A percentile compares a stretch with the other conserved stretches of the same genome.
These are phyloP conservation scores for Polychytrium aggregatum DNA, from an alignment of 192 early-diverging fungal species.

Conservation along the genomic window DNA sequence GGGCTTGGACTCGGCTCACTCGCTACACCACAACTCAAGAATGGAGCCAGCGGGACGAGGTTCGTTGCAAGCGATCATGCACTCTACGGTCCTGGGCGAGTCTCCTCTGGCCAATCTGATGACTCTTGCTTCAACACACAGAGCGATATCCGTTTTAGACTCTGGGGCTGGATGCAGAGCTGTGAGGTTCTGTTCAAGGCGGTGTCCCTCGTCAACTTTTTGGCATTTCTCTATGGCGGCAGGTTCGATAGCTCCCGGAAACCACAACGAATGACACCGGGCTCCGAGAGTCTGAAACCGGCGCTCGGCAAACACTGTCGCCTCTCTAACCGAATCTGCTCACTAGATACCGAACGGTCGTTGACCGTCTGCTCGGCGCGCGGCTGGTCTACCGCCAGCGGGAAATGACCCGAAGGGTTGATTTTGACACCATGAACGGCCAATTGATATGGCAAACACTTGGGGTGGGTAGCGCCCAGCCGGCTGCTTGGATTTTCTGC, in stretches of 20 bases:
- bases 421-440: conserved; percentile 87
- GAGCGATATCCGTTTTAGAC: conserved; percentile 9
- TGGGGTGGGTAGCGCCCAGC: conserved; percentile 38
- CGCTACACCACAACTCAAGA: conserved; percentile 47
- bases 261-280: too few relatives aligned
- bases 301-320: too few relatives aligned
- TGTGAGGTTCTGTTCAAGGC: conserved; percentile 48
- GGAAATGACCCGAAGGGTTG: conserved; percentile 63
- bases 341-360: conserved; percentile 56
- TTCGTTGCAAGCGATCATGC: too few relatives aligned
- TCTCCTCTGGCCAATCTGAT: too few relatives aligned
- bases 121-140: too few relatives aligned
- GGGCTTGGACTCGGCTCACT: conserved; percentile 52
- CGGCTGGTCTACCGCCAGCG: conserved; percentile 70
- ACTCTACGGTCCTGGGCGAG: too few relatives aligned
- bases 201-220: conserved; percentile 65
- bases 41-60: conserved; percentile 60
- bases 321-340: too few relatives aligned
- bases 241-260: too few relatives aligned
- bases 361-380: conserved; percentile 72
- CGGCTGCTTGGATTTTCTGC: too few relatives aligned
- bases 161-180: conserved; percentile 19
- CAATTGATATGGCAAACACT: conserved; percentile 89
- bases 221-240: conserved; percentile 73
- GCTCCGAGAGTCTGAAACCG: too few relatives aligned